phyloP scores from a whole-genome alignment of 345 rosid genomes.

The Eucalyptus lansdowneana region DNA sequence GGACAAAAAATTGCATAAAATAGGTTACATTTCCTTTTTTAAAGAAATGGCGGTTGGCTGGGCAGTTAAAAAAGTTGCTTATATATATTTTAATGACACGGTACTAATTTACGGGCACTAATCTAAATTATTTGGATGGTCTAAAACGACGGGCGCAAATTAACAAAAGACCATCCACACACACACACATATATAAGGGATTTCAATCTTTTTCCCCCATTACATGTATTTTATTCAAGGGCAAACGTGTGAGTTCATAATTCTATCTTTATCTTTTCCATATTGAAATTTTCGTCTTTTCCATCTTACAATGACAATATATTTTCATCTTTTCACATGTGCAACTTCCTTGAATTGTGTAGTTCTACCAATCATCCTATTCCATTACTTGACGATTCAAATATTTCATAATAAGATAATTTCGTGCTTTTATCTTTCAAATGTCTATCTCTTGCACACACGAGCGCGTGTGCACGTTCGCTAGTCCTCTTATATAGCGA shows the following conservation, averaged over 20 bases:
- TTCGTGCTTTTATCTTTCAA: neutral
- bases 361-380: neutral
- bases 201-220: neutral
- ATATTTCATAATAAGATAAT: neutral
- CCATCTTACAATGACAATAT: neutral
- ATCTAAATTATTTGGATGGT: neutral
- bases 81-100: neutral
- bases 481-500: neutral
- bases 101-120: neutral
- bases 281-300: neutral
- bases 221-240: neutral
- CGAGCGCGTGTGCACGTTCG: neutral
- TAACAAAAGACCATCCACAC: neutral
- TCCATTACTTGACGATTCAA: neutral
- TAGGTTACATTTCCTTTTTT: neutral
- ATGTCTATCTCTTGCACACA: neutral
- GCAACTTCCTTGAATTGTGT: neutral
- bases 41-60: neutral
- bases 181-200: neutral
- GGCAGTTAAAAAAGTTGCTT: neutral
- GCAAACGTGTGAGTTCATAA: neutral
- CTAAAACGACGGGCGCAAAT: neutral
- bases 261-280: neutral
- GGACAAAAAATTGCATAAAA: neutral
- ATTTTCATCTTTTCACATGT: neutral